These are phyloP conservation scores for Lasiodiplodia citricola DNA, from an alignment of 2,329 filamentous ascomycete genomes.

Conservation along the genomic window DNA sequence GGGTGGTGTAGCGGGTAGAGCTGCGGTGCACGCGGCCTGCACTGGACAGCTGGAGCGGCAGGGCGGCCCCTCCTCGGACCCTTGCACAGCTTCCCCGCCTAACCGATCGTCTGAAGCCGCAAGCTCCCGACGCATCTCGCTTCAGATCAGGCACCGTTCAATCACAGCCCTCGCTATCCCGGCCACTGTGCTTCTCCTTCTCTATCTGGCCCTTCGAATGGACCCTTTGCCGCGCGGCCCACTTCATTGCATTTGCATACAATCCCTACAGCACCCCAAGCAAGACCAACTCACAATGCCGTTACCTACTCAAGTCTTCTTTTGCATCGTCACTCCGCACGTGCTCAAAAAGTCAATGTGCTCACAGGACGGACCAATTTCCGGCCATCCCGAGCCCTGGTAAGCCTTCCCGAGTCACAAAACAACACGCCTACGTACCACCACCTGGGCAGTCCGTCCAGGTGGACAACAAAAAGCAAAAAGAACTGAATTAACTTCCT, in stretches of 20 bases:
- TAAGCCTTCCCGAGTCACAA: too few species aligned
- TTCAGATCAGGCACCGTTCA: slow-evolving; percentile 15
- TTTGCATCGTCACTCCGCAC: background rate
- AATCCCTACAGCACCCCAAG: background rate
- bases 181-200: too few species aligned
- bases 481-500: background rate
- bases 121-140: slow-evolving; percentile 14
- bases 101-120: background rate
- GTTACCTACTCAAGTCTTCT: background rate
- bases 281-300: background rate
- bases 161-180: background rate
- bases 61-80: slow-evolving; percentile 2
- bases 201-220: background rate
- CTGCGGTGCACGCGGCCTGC: slow-evolving; percentile 1
- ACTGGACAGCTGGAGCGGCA: slow-evolving; percentile 1
- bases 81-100: slow-evolving; percentile 2
- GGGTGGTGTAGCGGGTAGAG: background rate
- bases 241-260: too few species aligned
- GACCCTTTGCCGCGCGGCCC: background rate
- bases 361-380: background rate
- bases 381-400: background rate
- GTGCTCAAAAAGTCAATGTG: background rate
- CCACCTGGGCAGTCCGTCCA: too few species aligned
- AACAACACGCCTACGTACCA: too few species aligned
- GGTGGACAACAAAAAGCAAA: background rate